A percentile compares a stretch with the other conserved stretches of the same genome.
Evolutionary conservation across 2,329 filamentous ascomycete genomes (phyloP).

Genomic region (Paecilomyces variotii): DNA sequence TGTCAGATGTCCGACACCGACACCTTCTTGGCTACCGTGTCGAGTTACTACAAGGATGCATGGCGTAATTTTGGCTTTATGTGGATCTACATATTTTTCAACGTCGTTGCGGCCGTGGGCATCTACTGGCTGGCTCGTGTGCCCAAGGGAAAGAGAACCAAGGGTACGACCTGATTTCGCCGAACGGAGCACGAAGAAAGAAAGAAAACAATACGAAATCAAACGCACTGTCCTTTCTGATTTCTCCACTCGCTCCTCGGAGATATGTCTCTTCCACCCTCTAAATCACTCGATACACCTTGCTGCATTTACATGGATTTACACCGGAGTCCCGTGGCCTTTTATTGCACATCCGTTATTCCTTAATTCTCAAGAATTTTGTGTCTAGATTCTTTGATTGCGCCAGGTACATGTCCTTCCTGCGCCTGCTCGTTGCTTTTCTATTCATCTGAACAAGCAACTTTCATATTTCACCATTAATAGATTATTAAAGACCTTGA

Average conservation of each 20-base stretch:
- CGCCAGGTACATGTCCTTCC: not conserved
- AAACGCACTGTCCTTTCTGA: too few relatives aligned
- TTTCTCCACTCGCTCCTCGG: not conserved
- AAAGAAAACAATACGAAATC: not conserved
- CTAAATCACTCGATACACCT: not conserved
- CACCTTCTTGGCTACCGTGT: constrained; percentile 37
- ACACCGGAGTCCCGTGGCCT: not conserved
- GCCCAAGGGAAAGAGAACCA: not conserved
- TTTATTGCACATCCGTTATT: not conserved
- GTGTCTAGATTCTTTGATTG: not conserved
- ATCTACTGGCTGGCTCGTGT: constrained; percentile 48
- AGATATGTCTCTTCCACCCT: not conserved
- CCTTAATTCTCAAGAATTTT: not conserved
- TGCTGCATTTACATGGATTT: not conserved
- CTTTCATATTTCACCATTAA: not conserved
- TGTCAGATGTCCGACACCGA: constrained; percentile 41
- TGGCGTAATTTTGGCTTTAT: constrained; percentile 67
- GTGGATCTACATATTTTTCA: constrained; percentile 59
- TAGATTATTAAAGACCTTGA: not conserved
- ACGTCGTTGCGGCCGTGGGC: constrained; percentile 50
- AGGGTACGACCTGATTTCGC: not conserved
- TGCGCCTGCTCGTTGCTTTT: not conserved
- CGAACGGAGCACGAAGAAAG: not conserved
- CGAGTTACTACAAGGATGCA: constrained; percentile 38
- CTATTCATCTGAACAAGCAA: not conserved